Percentiles rank a stretch among this genome's conserved stretches.
Evolutionary conservation across 257 asterid genomes (phyloP).

Genomic region (Capsicum pubescens): DNA sequence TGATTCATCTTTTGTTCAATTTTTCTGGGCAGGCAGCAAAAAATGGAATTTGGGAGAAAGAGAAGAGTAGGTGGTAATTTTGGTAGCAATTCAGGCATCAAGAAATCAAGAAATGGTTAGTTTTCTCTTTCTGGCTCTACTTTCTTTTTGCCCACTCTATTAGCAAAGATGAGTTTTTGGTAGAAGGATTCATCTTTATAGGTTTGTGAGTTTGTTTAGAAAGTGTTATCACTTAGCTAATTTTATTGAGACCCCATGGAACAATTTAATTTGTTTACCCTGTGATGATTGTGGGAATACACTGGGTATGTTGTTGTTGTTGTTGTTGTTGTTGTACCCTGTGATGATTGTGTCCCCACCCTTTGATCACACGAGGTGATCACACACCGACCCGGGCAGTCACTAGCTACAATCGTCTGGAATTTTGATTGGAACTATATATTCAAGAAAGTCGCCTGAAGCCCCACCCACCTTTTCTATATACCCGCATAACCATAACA

Average conservation of each 20-base stretch:
- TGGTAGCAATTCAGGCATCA: neutral
- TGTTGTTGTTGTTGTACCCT: no score
- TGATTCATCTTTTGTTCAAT: neutral
- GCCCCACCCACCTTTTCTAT: no score
- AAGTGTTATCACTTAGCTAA: neutral
- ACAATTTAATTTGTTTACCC: neutral
- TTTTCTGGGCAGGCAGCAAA: neutral
- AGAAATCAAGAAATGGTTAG: constrained; percentile 15
- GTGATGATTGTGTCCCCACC: no score
- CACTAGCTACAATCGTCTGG: no score
- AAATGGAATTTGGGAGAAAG: constrained; percentile 7
- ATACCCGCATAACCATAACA: no score
- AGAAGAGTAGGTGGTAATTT: constrained; percentile 12
- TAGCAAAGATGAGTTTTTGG: neutral
- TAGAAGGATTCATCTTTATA: neutral
- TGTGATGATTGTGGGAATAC: no score
- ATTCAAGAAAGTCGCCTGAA: no score
- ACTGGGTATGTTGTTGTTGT: no score
- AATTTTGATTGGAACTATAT: no score
- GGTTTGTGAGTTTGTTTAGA: neutral
- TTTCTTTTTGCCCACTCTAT: neutral
- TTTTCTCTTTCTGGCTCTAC: neutral
- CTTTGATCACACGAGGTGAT: no score
- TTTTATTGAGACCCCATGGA: neutral
- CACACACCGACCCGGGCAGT: no score